Percentiles rank a stretch among this genome's conserved stretches.
phyloP scores from a whole-genome alignment of 805 yeast genomes.

The Osmozyma mogii region DNA sequence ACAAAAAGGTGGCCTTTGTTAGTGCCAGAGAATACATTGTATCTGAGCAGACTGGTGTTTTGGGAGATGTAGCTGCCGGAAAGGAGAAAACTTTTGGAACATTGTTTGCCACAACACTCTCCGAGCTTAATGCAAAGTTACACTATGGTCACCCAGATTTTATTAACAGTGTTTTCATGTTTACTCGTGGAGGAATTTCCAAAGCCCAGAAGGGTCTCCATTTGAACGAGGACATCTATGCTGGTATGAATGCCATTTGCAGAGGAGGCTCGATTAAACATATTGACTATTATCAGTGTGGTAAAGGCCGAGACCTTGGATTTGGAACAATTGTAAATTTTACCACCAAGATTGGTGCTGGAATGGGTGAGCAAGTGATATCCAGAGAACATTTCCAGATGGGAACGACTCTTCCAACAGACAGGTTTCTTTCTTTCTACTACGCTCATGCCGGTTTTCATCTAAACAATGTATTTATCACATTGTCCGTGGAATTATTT shows the following conservation, averaged over 20 bases:
- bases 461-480: constrained; percentile 80
- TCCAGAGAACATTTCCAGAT: constrained; percentile 87
- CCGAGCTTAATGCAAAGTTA: constrained; percentile 89
- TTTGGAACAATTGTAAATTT: constrained; percentile 87
- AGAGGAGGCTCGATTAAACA: constrained; percentile 94
- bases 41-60: constrained; percentile 84
- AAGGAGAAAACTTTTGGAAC: constrained; percentile 97
- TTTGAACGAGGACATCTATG: constrained; percentile 90
- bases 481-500: constrained; percentile 79
- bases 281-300: constrained; percentile 94
- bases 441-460: constrained; percentile 98
- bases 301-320: constrained; percentile 93
- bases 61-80: constrained; percentile 96
- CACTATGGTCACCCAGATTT: constrained; percentile 98
- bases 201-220: constrained; percentile 93
- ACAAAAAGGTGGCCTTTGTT: constrained; percentile 62
- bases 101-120: constrained; percentile 83
- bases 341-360: constrained; percentile 94
- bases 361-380: constrained; percentile 95
- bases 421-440: constrained; percentile 83
- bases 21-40: constrained; percentile 95
- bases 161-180: constrained; percentile 83
- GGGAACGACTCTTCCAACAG: constrained; percentile 85
- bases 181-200: constrained; percentile 91
- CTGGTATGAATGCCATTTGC: constrained; percentile 84